Evolutionary conservation across 2,329 filamentous ascomycete species (phyloP), one percentile per base, ranked within the genome.

Genomic region (Colletotrichum noveboracense): DNA sequence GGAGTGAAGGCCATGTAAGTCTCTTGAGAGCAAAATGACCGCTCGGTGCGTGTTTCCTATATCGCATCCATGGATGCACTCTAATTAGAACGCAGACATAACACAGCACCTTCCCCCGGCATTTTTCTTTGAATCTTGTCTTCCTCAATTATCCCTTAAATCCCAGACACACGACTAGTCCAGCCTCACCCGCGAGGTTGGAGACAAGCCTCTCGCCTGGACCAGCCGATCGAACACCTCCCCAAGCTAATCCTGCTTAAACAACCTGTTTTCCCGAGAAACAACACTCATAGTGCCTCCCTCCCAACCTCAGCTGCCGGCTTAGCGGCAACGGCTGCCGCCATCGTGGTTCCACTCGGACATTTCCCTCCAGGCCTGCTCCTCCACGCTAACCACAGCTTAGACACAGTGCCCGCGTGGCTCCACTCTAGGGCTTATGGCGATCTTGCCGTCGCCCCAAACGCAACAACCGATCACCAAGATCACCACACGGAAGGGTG

Each of bases 401-500:
- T 6, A 52, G 10, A 52, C 43, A 13, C 10, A 52, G 43, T 10
- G n/a, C 10, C 12, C 12, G 43, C 43, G 43, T 52, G 16, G 34
- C 36, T 62, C 36, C 61, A 75, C 52, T 18, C 26, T 21, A 72
- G 38, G 69, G 64, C 7, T 68, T 68, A 67, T 72, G 0, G 7
- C 5, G 6, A 64, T 16, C 43, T 58, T 72, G 32, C 0, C 18
- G 8, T 34, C 26, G 32, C 5, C 3, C 1, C 18, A 1, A 5
- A 1, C 6, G 3, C 26, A 43, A 10, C 28, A 14, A 5, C 36
- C 0, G 12, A 61, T 61, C 67, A 18, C 21, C n/a, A 48, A 13
- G 55, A 68, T 75, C 56, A 24, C 6, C n/a, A 9, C 3, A 32
- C 43, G 73, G 73, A 72, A 75, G 73, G 73, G 73, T 75, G 73